These are phyloP conservation scores for Fraxinus platypoda DNA, from an alignment of 305 asterid species.

Conservation along the genomic window DNA sequence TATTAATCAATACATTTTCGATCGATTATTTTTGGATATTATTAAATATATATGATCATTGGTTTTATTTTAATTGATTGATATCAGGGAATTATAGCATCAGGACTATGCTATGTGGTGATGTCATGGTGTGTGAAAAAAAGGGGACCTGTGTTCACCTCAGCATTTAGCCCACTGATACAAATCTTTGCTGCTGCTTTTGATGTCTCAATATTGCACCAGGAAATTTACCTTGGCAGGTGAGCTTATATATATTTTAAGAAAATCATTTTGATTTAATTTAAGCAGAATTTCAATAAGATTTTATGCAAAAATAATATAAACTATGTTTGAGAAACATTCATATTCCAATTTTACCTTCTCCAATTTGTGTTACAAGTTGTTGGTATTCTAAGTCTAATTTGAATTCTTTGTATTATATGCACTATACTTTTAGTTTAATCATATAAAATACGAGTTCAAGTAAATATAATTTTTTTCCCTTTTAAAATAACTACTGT, in stretches of 20 bases:
- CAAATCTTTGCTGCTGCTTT: slow-evolving; percentile 67
- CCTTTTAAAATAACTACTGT: not conserved
- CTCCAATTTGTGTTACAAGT: not conserved
- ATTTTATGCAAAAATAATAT: not conserved
- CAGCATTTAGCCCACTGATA: slow-evolving; percentile 73
- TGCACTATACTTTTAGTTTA: not conserved
- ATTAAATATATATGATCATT: not conserved
- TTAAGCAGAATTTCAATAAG: not conserved
- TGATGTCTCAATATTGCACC: slow-evolving; percentile 56
- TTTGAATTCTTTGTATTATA: not conserved
- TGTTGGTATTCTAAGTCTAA: not conserved
- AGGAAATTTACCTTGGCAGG: slow-evolving; percentile 73
- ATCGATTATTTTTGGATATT: not conserved
- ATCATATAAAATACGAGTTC: not conserved
- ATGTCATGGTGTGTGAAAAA: slow-evolving; percentile 75
- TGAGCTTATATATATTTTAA: slow-evolving; percentile 9
- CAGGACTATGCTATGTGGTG: slow-evolving; percentile 60
- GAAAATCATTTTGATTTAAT: not conserved
- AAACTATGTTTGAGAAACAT: not conserved
- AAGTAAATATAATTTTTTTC: not conserved
- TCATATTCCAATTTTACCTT: not conserved
- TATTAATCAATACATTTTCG: not conserved
- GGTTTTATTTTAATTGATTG: not conserved
- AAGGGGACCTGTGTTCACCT: slow-evolving; percentile 74
- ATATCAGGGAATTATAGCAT: slow-evolving; percentile 65